These are phyloP conservation scores for Podila epigama DNA, from an alignment of 192 early-diverging fungal species.

Conservation along the genomic window DNA sequence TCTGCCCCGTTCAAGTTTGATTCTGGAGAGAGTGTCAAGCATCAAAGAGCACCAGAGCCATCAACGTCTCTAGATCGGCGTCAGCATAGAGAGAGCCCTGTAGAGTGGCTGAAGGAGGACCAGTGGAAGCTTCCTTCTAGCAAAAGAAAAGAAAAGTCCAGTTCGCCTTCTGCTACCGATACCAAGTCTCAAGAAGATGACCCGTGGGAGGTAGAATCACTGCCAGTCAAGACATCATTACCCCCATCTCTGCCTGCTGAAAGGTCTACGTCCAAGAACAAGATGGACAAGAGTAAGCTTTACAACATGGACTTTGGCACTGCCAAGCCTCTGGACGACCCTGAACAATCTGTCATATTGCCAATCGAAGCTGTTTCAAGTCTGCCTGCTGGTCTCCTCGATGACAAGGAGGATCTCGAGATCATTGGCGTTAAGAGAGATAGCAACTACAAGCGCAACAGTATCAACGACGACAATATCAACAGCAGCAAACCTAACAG, in stretches of 20 bases:
- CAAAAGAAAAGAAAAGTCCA: too few species aligned
- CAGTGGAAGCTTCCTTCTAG: too few species aligned
- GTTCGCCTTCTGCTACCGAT: neutral
- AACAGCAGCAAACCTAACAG: neutral
- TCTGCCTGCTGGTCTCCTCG: neutral
- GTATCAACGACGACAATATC: neutral
- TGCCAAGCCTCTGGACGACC: neutral
- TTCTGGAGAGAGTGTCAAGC: neutral
- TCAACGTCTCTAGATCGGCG: too few species aligned
- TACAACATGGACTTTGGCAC: slow-evolving; percentile 5
- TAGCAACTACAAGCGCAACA: neutral
- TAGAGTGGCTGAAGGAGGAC: neutral
- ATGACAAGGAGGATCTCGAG: neutral
- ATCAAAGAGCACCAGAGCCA: neutral
- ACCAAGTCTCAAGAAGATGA: neutral
- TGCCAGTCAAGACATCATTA: neutral
- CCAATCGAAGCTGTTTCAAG: neutral
- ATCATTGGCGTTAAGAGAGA: neutral
- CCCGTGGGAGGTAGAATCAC: neutral
- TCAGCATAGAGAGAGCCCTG: neutral
- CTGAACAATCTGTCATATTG: neutral
- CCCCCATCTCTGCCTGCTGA: neutral
- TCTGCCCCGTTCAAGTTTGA: neutral
- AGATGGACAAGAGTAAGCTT: neutral
- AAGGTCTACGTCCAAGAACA: neutral